Evolutionary conservation across 1,284 basidiomycete species (phyloP).

Genomic region (Ganoderma lingzhi): DNA sequence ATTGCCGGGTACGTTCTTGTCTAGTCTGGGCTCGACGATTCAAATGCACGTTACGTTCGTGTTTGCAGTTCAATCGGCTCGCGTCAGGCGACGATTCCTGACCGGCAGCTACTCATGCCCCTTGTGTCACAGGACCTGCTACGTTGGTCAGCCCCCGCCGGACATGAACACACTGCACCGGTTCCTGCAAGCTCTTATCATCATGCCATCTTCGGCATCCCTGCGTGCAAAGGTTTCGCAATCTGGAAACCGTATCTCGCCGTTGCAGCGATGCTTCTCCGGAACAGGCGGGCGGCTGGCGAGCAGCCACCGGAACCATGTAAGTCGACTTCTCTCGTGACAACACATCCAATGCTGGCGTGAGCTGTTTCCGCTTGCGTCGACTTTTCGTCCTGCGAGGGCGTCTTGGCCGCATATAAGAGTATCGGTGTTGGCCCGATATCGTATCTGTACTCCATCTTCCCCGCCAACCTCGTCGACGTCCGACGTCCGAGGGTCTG

Average conservation of each 20-base stretch:
- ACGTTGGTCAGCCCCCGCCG: slow-evolving; percentile 20
- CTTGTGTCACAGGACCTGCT: slow-evolving; percentile 28
- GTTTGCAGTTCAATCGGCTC: slow-evolving; percentile 6
- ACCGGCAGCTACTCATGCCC: slow-evolving; percentile 7
- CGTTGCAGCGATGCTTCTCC: slow-evolving; percentile 21
- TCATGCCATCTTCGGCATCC: slow-evolving; percentile 27
- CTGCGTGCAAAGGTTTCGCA: slow-evolving; percentile 15
- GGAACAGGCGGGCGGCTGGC: slow-evolving; percentile 20
- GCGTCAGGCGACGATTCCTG: slow-evolving; percentile 29
- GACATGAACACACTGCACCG: slow-evolving; percentile 26
- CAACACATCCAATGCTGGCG: slow-evolving; percentile 25
- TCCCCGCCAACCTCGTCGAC: slow-evolving; percentile 20
- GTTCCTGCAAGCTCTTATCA: slow-evolving; percentile 29
- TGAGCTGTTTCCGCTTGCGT: slow-evolving; percentile 28
- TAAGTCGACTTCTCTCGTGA: slow-evolving; percentile 29
- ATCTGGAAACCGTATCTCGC: slow-evolving; percentile 31
- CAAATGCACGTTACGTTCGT: slow-evolving; percentile 10
- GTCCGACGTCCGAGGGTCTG: neutral
- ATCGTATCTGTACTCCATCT: slow-evolving; percentile 24
- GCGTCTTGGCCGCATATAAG: slow-evolving; percentile 26
- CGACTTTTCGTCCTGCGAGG: slow-evolving; percentile 14
- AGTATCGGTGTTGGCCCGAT: slow-evolving; percentile 17
- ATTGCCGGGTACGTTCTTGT: slow-evolving; percentile 25
- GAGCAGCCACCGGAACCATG: slow-evolving; percentile 22
- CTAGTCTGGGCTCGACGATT: slow-evolving; percentile 8